These are phyloP conservation scores for Nyssa sinensis DNA, from an alignment of 148 eudicot genomes.

Conservation along the genomic window DNA sequence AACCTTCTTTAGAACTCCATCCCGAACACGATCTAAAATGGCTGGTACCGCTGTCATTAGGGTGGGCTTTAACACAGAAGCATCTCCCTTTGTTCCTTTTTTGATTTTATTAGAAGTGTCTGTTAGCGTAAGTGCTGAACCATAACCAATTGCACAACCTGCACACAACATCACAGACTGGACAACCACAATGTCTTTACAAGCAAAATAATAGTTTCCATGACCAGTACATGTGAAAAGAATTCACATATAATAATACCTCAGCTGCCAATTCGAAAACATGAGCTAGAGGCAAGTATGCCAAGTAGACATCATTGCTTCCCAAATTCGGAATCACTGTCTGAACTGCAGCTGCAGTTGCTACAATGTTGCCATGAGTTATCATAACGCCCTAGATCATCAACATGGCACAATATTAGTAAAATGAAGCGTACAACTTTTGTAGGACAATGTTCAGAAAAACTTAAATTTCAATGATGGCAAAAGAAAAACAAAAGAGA, in stretches of 20 bases:
- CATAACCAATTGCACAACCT: conserved; percentile 84
- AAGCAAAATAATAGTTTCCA: conserved; percentile 11
- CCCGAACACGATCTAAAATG: conserved; percentile 90
- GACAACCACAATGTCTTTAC: conserved; percentile 20
- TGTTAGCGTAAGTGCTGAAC: conserved; percentile 81
- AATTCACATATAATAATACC: conserved; percentile 43
- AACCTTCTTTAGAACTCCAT: conserved; percentile 92
- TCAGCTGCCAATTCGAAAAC: conserved; percentile 94
- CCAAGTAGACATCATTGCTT: conserved; percentile 67
- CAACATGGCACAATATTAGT: conserved; percentile 1
- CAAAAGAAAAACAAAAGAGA: background rate
- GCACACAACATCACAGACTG: conserved; percentile 83
- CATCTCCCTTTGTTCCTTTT: conserved; percentile 97
- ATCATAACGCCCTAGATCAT: conserved; percentile 88
- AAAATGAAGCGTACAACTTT: background rate
- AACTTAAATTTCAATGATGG: background rate
- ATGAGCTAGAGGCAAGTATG: conserved; percentile 94
- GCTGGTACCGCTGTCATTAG: conserved; percentile 97
- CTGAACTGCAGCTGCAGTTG: conserved; percentile 85
- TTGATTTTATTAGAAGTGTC: conserved; percentile 90
- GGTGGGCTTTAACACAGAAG: conserved; percentile 75
- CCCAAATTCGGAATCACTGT: conserved; percentile 82
- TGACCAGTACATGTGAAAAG: background rate
- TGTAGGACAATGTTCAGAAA: background rate
- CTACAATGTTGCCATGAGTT: conserved; percentile 87